Base-by-base conservation (phyloP, 306 rosid species). In the Datisca glomerata region DNA sequence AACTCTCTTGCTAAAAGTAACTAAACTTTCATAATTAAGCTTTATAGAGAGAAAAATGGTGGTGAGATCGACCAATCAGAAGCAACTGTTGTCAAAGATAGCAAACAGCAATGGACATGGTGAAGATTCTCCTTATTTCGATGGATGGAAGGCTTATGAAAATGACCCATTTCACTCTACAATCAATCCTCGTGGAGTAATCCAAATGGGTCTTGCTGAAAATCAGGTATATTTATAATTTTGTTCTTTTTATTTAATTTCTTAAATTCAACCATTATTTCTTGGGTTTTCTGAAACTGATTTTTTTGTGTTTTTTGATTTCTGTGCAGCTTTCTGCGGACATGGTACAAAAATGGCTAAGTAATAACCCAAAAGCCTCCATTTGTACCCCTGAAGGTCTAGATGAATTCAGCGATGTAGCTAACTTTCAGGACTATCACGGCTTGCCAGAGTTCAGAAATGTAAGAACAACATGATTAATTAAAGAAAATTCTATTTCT, bases 121-220 rank as follows among this genome's bases (percentile, higher is more conserved):
- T 4, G 96, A 85, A 52, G 22, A 69, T 14, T 77, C 82, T 2
- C 70, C 89, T 0, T 74, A 74, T 32, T 85, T 85, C 42, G 93
- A 77, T 34, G 96, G 96, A 1, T 85, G 96, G 96, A 80, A 80
- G 39, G 96, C 93, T 6, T 72, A 69, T 41, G 78, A 85, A 5
- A 24, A 21, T 9, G 59, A 85, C 17, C 96, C 93, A 2, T 85
- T 71, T 64, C 82, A 85, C 21, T 54, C 64, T 28, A 69, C 44
- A n/a, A 15, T 62, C 4, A 85, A 85, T 31, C 71, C 69, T 40
- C 7, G 59, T 17, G 96, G 96, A 2, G 93, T 85, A 39, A 80
- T 85, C 51, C 96, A 85, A 50, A 85, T 85, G 96, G 96, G 93
- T 21, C 74, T 85, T 3, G 96, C 93, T 31, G 96, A 85, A 65